Evolutionary conservation across 2,329 filamentous ascomycete species (phyloP), one percentile per base, ranked within the genome.

Genomic region (Aureobasidium sp.): DNA sequence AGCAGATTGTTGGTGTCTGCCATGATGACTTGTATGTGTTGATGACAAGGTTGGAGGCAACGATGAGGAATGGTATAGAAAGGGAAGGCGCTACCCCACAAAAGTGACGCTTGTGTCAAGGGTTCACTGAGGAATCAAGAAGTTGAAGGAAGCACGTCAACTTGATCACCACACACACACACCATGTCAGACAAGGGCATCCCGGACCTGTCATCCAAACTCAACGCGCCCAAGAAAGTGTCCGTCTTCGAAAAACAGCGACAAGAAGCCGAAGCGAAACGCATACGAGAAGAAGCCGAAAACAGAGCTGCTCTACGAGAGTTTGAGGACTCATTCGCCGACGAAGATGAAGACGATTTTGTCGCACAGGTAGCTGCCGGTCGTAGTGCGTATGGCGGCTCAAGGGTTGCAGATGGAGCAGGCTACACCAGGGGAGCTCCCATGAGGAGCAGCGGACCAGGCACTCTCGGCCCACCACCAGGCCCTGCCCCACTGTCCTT

Each of bases 161-260:
- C 44, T 49, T 3, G 17, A 22, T 15, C n/a, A 31, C 4, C 34
- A 48, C 11, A 34, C 31, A 41, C 12, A 44, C 37, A 36, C 31
- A 31, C 9, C 56, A 59, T 59, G 57, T 52, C 57, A 39, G 57
- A 61, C 47, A 61, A 61, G 57, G n/a, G 20, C 17, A 25, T 58
- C 15, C 44, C 56, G 44, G 57, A 61, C 22, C 9, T 61, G 15
- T 52, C 57, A 11, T 42, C 45, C 25, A 96, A 95, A 75, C 85
- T 94, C 56, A 66, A 69, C 62, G 90, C 90, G 53, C 86, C 90
- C 0, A 82, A 87, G 65, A 94, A 92, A 75, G 90, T 94, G 72
- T 95, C 91, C 22, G 82, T 88, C 29, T 96, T 95, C 73, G 92
- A 96, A 77, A 87, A 87, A 68, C 89, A 95, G 73, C 91, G 89